Evolutionary conservation across 257 asterid species (phyloP).

Genomic region (Datura wrightii): DNA sequence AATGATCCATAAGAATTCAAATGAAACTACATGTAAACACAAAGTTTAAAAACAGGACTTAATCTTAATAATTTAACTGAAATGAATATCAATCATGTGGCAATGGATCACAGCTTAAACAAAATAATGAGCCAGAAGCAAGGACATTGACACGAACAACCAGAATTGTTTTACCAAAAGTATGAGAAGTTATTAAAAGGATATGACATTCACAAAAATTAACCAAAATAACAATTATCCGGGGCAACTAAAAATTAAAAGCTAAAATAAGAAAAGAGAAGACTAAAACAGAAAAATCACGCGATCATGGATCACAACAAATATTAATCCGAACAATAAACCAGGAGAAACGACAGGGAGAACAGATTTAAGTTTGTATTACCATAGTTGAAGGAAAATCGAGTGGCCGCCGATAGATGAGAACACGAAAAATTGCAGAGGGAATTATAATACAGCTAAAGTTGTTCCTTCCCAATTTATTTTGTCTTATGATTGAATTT

Average conservation of each 20-base stretch:
- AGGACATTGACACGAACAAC: not conserved
- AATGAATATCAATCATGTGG: not conserved
- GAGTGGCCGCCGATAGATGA: not conserved
- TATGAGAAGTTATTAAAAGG: not conserved
- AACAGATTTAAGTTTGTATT: not conserved
- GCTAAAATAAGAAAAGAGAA: not conserved
- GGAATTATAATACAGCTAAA: not conserved
- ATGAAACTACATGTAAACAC: not conserved
- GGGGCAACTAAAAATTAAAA: not conserved
- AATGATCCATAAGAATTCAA: not conserved
- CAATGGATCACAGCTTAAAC: not conserved
- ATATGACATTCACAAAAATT: not conserved
- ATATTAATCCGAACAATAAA: not conserved
- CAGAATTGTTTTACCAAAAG: not conserved
- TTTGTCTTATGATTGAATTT: not conserved
- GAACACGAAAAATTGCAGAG: conserved; percentile 12
- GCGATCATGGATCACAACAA: not conserved
- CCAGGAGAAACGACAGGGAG: not conserved
- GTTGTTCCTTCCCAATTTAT: conserved; percentile 6
- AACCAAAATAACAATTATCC: not conserved
- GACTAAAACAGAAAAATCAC: not conserved
- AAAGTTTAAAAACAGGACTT: not conserved
- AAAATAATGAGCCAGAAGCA: not conserved
- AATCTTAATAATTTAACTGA: not conserved
- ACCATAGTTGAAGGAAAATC: conserved; percentile 30